A percentile compares a stretch with the other conserved stretches of the same genome.
Evolutionary conservation across 257 asterid species (phyloP).

Genomic region (Osmanthus fragrans): DNA sequence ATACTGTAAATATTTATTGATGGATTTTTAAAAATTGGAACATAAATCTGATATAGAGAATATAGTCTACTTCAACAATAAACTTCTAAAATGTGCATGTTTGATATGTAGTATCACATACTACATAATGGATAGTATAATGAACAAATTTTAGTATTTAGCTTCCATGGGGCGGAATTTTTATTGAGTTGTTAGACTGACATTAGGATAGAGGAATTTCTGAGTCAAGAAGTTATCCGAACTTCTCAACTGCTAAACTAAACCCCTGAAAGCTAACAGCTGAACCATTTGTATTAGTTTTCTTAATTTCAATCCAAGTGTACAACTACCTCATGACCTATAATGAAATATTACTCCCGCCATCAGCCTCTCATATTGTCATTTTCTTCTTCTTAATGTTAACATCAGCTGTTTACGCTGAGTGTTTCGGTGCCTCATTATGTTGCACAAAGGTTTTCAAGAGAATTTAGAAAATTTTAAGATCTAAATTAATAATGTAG

Average conservation of each 20-base stretch:
- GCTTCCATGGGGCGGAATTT: constrained; percentile 22
- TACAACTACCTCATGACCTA: constrained; percentile 45
- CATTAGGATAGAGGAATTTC: constrained; percentile 34
- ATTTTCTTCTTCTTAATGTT: neutral
- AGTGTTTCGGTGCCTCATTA: constrained; percentile 14
- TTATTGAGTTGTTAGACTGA: constrained; percentile 25
- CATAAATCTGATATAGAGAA: no score
- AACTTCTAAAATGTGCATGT: no score
- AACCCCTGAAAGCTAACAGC: constrained; percentile 52
- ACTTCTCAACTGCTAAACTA: constrained; percentile 69
- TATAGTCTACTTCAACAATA: no score
- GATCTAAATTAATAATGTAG: constrained; percentile 19
- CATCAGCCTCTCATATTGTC: neutral
- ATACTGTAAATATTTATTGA: neutral
- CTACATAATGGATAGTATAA: no score
- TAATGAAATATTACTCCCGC: constrained; percentile 24
- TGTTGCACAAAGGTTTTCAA: constrained; percentile 22
- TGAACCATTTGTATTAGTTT: constrained; percentile 46
- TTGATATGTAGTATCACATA: no score
- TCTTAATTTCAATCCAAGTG: constrained; percentile 25
- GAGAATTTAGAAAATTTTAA: constrained; percentile 24
- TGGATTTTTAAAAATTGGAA: no score
- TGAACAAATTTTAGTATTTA: neutral
- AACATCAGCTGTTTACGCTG: constrained; percentile 1
- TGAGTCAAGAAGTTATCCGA: constrained; percentile 52